Conservation (phyloP, 495 filamentous ascomycete genomes). For the Chaetomium tenue region DNA sequence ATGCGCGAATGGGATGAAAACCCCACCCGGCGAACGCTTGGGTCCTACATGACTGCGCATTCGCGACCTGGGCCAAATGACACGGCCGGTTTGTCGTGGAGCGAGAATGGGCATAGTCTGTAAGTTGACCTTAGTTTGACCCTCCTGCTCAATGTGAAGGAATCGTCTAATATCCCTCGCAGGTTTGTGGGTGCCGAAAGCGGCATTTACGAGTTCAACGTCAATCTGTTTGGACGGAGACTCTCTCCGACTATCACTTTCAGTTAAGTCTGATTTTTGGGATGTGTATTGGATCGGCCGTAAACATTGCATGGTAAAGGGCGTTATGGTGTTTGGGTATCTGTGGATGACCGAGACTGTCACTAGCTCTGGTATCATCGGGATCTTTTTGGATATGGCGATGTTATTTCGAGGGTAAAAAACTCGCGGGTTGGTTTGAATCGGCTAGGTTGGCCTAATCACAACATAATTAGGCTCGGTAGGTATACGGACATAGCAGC, state of each 20-base stretch:
- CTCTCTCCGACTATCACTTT: constrained; percentile 60
- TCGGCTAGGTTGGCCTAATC: constrained; percentile 2
- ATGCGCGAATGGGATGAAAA: constrained; percentile 37
- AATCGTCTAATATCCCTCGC: constrained; percentile 23
- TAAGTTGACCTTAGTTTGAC: constrained; percentile 45
- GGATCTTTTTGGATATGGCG: neutral
- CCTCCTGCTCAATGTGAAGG: neutral
- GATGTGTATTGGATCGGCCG: neutral
- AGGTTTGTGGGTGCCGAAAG: constrained; percentile 70
- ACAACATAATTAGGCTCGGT: neutral
- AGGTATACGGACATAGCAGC: neutral
- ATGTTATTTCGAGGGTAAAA: neutral
- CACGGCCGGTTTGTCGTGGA: constrained; percentile 71
- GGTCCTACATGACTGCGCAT: constrained; percentile 20
- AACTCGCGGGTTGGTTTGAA: neutral
- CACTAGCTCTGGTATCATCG: neutral
- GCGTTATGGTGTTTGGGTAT: constrained; percentile 10
- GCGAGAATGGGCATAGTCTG: constrained; percentile 65
- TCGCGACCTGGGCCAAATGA: constrained; percentile 42
- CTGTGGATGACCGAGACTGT: constrained; percentile 7
- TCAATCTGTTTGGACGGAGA: constrained; percentile 65
- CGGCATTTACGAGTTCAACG: constrained; percentile 69
- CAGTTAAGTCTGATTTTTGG: constrained; percentile 43
- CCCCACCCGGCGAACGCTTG: constrained; percentile 25
- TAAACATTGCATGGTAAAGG: constrained; percentile 17